Evolutionary conservation across 108 stramenopile genomes (phyloP), one percentile per base, ranked within the genome.

Genomic region (Fragilaria radians): DNA sequence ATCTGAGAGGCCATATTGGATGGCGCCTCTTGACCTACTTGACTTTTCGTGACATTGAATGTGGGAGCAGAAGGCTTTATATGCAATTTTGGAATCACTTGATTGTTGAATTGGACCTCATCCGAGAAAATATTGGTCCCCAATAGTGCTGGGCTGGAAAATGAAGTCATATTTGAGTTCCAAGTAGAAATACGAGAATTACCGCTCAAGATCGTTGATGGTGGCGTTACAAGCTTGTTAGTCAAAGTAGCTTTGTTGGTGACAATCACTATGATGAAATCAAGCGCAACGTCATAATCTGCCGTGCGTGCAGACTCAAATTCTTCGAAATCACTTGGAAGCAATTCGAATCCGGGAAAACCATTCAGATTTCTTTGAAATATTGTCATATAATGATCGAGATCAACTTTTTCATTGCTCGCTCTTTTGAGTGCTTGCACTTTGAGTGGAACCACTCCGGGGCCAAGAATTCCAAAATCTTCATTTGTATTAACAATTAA

Each of bases 391-490:
- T 52, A 52, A 18, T 26, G 18, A 17, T 23, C 27, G 2, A 26
- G 18, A 26, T 57, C 31, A 1, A 57, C 55, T 3, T 29, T 36
- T 19, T 4, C 2, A 22, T 34, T 32, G 32, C 32, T 14, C 19
- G 55, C 55, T 4, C 1, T 24, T 33, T 5, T 32, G 4, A 32
- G 19, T 23, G 29, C 18, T 26, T 52, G 24, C 11, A 26, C 24
- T 26, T 26, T 31, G 11, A 47, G 32, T 17, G 73, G 63, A 49
- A 74, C 22, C 4, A 55, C 73, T 23, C 78, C 78, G 5, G 36
- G 30, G 17, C 73, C 78, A 11, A 74, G 42, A 0, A 79, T 27
- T 31, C 78, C 78, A 51, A 63, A 79, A 57, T 79, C 78, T 47
- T 79, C 78, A 17, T 63, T 61, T 7, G 50, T 7, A 5, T 62